Conservation (phyloP, 768 basidiomycete genomes). For the Pleurotus salmoneostramineus region DNA sequence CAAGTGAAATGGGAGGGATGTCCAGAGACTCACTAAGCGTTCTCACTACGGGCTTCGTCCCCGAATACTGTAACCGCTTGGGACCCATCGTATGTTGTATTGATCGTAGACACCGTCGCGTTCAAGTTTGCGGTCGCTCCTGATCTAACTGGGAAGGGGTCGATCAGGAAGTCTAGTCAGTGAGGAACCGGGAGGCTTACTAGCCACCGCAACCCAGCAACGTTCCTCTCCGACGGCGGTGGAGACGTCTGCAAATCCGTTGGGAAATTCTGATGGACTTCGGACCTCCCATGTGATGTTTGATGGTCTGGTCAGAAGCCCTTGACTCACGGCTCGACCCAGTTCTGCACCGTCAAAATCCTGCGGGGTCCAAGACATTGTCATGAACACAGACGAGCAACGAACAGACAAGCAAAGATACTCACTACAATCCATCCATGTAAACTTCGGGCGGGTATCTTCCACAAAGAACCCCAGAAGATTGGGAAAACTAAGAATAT, state of each 20-base stretch:
- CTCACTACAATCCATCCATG: slow-evolving; percentile 30
- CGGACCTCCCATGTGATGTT: slow-evolving; percentile 44
- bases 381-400: no score
- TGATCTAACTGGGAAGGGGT: slow-evolving; percentile 29
- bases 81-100: slow-evolving; percentile 44
- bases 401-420: no score
- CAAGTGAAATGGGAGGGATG: not conserved
- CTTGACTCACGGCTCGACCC: slow-evolving; percentile 40
- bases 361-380: slow-evolving; percentile 22
- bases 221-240: slow-evolving; percentile 42
- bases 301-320: slow-evolving; percentile 23
- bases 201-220: slow-evolving; percentile 51
- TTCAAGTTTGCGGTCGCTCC: slow-evolving; percentile 34
- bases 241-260: slow-evolving; percentile 38
- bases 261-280: slow-evolving; percentile 38
- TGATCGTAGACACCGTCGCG: slow-evolving; percentile 29
- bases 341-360: slow-evolving; percentile 58
- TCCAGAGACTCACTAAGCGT: slow-evolving; percentile 45
- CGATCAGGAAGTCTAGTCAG: not conserved
- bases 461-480: slow-evolving; percentile 54
- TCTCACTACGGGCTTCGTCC: slow-evolving; percentile 52
- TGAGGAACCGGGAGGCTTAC: slow-evolving; percentile 26
- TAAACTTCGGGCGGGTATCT: slow-evolving; percentile 36
- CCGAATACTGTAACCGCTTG: slow-evolving; percentile 44
- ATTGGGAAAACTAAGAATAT: slow-evolving; percentile 52